Evolutionary conservation across 1,284 basidiomycete species (phyloP).

Genomic region (Ganoderma multipileum): DNA sequence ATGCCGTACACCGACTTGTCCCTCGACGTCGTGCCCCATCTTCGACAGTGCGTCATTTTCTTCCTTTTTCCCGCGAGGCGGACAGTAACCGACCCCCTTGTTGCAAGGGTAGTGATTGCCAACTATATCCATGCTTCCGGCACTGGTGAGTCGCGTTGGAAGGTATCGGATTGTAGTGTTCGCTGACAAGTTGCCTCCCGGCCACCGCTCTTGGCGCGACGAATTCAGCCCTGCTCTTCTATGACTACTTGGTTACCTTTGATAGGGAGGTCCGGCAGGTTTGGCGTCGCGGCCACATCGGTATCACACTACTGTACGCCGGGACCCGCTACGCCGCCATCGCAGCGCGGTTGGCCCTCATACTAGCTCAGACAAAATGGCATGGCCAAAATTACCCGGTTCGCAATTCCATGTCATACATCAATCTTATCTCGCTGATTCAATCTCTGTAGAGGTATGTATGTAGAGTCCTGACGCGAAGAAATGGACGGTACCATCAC

Average conservation of each 20-base stretch:
- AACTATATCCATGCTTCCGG: constrained; percentile 20
- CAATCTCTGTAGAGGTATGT: not conserved
- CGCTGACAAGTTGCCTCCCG: not conserved
- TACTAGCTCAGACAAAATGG: not conserved
- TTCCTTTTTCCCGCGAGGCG: not conserved
- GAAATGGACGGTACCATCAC: not conserved
- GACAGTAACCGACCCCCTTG: not conserved
- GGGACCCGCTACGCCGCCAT: constrained; percentile 13
- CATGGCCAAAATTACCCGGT: not conserved
- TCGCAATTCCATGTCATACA: not conserved
- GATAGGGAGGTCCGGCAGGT: constrained; percentile 7
- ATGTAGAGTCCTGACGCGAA: not conserved
- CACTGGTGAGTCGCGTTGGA: constrained; percentile 10
- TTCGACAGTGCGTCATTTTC: not conserved
- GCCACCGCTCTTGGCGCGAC: not conserved
- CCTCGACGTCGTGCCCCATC: not conserved
- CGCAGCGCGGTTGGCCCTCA: constrained; percentile 6
- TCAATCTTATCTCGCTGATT: not conserved
- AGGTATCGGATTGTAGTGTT: not conserved
- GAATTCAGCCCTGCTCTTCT: constrained; percentile 13
- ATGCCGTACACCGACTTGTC: not conserved
- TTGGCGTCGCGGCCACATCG: constrained; percentile 5
- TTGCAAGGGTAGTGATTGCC: constrained; percentile 6
- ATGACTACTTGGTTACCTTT: constrained; percentile 10
- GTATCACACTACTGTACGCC: constrained; percentile 9